A percentile compares a stretch with the other conserved stretches of the same genome.
phyloP scores from a whole-genome alignment of 1,284 basidiomycete genomes.

The Tilletia indica region DNA sequence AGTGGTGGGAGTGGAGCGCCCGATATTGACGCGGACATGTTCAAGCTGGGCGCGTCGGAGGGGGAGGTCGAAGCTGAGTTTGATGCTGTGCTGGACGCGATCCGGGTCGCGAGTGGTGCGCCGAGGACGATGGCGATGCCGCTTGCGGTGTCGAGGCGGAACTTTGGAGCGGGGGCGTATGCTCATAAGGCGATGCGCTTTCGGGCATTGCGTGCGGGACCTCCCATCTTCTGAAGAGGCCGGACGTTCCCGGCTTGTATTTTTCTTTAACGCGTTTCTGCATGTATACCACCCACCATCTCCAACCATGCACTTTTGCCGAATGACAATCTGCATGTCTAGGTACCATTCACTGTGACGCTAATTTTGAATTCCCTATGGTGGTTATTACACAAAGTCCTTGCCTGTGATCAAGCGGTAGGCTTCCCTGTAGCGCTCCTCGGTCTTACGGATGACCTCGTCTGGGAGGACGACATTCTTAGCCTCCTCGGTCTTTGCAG shows the following conservation, averaged over 20 bases:
- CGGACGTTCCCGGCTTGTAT: not conserved
- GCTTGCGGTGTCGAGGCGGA: conserved; percentile 4
- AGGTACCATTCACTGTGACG: too few relatives aligned
- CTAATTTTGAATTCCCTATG: not conserved
- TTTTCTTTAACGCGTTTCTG: too few relatives aligned
- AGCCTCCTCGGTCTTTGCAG: conserved; percentile 37
- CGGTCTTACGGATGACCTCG: conserved; percentile 46
- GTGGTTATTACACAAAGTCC: conserved; percentile 25
- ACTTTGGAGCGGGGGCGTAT: conserved; percentile 13
- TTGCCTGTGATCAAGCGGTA: conserved; percentile 47
- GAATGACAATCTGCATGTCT: too few relatives aligned
- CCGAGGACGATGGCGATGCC: conserved; percentile 14
- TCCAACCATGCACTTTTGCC: not conserved
- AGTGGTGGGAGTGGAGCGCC: conserved; percentile 19
- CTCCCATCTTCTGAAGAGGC: conserved; percentile 1
- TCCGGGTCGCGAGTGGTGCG: conserved; percentile 30
- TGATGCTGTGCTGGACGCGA: conserved; percentile 31
- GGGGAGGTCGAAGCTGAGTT: conserved; percentile 48
- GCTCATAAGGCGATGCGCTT: conserved; percentile 9
- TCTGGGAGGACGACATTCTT: conserved; percentile 44
- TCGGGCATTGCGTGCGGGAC: conserved; percentile 1
- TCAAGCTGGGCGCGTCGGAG: conserved; percentile 36
- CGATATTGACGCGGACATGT: conserved; percentile 46
- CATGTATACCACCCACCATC: not conserved
- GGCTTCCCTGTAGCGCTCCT: conserved; percentile 51